Evolutionary conservation across 257 asterid genomes (phyloP).

Genomic region (Solanum tarapatanum): DNA sequence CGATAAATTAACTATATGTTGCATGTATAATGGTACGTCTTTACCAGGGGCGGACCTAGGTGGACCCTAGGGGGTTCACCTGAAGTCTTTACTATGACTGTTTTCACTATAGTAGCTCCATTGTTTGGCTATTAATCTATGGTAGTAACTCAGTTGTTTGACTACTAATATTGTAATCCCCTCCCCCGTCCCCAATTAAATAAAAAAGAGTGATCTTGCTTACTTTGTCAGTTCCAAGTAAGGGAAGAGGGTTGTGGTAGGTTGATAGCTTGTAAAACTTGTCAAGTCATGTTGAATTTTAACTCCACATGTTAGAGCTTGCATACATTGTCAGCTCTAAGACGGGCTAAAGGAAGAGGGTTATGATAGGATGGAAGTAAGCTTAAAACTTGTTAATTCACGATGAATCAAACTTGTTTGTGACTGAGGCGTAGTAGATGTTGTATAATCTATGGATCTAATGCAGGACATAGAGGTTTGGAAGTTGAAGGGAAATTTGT

Average conservation of each 20-base stretch:
- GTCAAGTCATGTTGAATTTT: background rate
- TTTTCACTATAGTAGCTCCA: background rate
- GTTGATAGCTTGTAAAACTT: background rate
- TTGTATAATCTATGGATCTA: background rate
- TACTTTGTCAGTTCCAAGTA: background rate
- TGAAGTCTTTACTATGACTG: background rate
- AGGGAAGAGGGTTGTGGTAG: background rate
- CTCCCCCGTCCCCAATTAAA: background rate
- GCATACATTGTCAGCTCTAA: background rate
- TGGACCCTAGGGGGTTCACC: too few relatives aligned
- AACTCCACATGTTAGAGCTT: background rate
- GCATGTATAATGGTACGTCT: background rate
- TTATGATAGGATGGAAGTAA: background rate
- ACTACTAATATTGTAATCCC: background rate
- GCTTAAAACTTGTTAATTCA: background rate
- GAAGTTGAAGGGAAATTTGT: conserved; percentile 54
- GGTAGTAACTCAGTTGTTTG: background rate
- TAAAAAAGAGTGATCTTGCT: background rate
- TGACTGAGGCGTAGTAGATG: background rate
- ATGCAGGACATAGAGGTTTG: conserved; percentile 64
- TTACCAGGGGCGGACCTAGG: too few relatives aligned
- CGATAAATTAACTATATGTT: background rate
- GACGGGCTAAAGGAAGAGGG: background rate
- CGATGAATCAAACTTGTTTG: background rate
- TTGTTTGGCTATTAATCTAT: background rate